phyloP scores from a whole-genome alignment of 192 early-diverging fungal species.

The Coemansia sp. region DNA sequence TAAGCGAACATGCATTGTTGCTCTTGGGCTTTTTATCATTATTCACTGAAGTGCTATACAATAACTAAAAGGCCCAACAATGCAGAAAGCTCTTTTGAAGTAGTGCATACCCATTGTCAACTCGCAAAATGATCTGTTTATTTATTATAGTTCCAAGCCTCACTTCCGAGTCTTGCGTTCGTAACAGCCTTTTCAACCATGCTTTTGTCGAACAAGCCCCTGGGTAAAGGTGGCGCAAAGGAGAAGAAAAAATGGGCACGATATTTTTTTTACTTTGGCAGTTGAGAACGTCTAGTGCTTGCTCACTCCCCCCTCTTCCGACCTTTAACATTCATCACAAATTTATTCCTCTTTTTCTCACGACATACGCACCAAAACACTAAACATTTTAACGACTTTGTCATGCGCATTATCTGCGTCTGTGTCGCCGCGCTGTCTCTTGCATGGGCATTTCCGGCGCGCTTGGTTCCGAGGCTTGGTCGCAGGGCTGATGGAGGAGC shows the following conservation, averaged over 20 bases:
- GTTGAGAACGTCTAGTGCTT: background rate
- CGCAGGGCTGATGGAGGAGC: constrained; percentile 1
- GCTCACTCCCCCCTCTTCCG: background rate
- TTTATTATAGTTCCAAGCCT: background rate
- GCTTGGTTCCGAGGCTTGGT: constrained; percentile 8
- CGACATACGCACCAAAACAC: background rate
- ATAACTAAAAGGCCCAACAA: background rate
- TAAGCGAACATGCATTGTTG: background rate
- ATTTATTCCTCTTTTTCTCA: background rate
- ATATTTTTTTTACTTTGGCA: background rate
- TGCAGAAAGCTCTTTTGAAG: background rate
- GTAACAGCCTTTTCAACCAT: too few relatives aligned
- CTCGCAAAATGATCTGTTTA: background rate
- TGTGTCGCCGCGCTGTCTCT: constrained; percentile 24
- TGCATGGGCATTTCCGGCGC: constrained; percentile 19
- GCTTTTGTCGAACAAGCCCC: too few relatives aligned
- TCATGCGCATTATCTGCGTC: constrained; percentile 33
- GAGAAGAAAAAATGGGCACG: background rate
- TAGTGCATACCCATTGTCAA: background rate
- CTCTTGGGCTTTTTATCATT: too few relatives aligned
- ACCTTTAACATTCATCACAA: too few relatives aligned
- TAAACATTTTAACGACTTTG: background rate
- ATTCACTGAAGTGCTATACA: background rate
- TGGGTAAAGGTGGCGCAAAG: too few relatives aligned
- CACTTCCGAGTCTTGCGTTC: too few relatives aligned